Percentiles rank a stretch among this genome's conserved stretches.
These are phyloP conservation scores for Fusarium equiseti DNA, from an alignment of 2,329 filamentous ascomycete genomes.

Conservation along the genomic window DNA sequence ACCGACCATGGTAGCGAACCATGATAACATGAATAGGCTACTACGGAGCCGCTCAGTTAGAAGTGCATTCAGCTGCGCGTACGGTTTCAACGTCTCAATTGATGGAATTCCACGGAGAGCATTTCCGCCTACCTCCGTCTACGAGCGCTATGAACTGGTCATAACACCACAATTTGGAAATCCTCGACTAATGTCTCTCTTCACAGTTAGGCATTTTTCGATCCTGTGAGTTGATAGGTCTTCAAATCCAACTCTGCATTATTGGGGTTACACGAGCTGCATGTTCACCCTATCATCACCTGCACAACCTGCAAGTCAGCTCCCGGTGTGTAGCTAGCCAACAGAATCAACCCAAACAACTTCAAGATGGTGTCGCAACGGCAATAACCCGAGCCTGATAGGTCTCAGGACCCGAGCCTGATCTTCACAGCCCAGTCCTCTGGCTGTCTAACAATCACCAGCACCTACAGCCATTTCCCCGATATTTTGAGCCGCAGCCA, in stretches of 20 bases:
- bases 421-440: neutral
- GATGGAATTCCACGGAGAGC: neutral
- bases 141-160: neutral
- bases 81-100: neutral
- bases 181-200: neutral
- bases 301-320: conserved; percentile 1
- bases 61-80: neutral
- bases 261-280: conserved; percentile 6
- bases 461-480: neutral
- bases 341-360: neutral
- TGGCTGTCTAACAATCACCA: neutral
- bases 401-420: neutral
- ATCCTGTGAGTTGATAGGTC: neutral
- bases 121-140: neutral
- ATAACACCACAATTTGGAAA: neutral
- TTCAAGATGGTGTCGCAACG: neutral
- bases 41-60: neutral
- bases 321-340: neutral
- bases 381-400: neutral
- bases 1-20: no score
- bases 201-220: neutral
- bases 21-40: neutral
- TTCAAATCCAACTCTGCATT: neutral
- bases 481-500: conserved; percentile 10
- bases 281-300: neutral